Base-by-base conservation (phyloP, 176 grass and related monocot species). In the Tillandsia fasciculata region DNA sequence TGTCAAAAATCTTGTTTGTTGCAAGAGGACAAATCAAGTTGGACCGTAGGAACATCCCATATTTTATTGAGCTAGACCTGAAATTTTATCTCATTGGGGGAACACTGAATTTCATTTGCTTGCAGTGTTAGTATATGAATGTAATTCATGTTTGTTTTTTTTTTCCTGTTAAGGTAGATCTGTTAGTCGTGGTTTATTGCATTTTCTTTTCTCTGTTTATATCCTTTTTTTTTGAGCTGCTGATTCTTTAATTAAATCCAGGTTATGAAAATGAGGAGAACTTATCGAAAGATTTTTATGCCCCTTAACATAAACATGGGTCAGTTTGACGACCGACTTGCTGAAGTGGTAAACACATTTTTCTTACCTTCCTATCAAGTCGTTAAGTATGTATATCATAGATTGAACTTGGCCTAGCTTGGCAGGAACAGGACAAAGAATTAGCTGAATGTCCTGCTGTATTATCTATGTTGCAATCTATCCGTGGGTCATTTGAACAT, bases 211-310 rank as follows among this genome's bases (percentile, higher is more conserved):
- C 8, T 59, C 54, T 58, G 54, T 13, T 18, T 18, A 59, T 59
- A 17, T 58, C 20, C 54, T 18, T 8, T 17, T 59, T 14, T n/a
- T 17, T 59, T 20, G 3, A 59, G 20, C 54, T 59, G 54, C 14
- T 20, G 14, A 29, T 3, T 72, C 11, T 69, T 66, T 42, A 49
- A 61, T 59, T 68, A 72, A 66, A 67, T 73, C 10, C 70, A 92
- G 94, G 74, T 97, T 72, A 61, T 68, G 13, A 76, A 76, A n/a
- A 72, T 92, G 66, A 87, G 82, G 80, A 92, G 86, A 72, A 84
- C 94, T 51, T 97, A 92, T 75, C 74, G 69, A 69, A 87, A 85
- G 83, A 77, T 97, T 77, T 97, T 97, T 76, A 87, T 97, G 86
- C 70, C 83, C 79, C 68, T 52, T 64, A 54, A 61, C 65, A 23